phyloP scores from a whole-genome alignment of 257 asterid species.

The Galeopsis tetrahit region DNA sequence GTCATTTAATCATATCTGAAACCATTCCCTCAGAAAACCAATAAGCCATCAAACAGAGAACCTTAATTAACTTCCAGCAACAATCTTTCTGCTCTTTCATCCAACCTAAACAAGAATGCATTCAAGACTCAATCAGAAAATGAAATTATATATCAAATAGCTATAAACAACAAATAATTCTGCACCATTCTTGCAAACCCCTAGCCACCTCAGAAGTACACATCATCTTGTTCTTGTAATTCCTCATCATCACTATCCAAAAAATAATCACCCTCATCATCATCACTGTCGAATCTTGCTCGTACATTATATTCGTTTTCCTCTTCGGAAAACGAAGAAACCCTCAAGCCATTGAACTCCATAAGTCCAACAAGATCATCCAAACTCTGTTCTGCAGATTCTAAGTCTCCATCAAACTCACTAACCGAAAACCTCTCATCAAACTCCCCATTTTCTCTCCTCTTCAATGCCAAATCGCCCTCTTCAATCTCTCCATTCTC shows the following conservation, averaged over 20 bases:
- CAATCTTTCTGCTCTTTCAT: background rate
- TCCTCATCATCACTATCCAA: conserved; percentile 59
- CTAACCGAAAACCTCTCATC: conserved; percentile 58
- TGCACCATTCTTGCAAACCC: background rate
- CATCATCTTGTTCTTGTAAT: conserved; percentile 36
- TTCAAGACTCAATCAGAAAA: conserved; percentile 10
- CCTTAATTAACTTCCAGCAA: background rate
- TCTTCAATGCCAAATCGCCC: conserved; percentile 65
- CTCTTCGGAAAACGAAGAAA: conserved; percentile 74
- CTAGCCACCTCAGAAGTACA: conserved; percentile 30
- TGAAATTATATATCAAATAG: background rate
- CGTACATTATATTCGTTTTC: conserved; percentile 44
- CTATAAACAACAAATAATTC: conserved; percentile 1
- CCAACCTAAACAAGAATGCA: conserved; percentile 25
- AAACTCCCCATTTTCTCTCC: conserved; percentile 42
- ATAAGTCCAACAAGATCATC: conserved; percentile 50
- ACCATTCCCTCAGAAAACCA: background rate
- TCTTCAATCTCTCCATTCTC: conserved; percentile 83
- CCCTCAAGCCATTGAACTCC: conserved; percentile 44
- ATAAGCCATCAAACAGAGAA: background rate
- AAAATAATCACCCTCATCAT: conserved; percentile 47
- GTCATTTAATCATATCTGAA: background rate
- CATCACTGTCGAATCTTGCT: conserved; percentile 25
- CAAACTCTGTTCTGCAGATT: conserved; percentile 43
- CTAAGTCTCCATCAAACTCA: conserved; percentile 59